phyloP scores from a whole-genome alignment of 73 alveolate species.

The Durusdinium trenchii region DNA sequence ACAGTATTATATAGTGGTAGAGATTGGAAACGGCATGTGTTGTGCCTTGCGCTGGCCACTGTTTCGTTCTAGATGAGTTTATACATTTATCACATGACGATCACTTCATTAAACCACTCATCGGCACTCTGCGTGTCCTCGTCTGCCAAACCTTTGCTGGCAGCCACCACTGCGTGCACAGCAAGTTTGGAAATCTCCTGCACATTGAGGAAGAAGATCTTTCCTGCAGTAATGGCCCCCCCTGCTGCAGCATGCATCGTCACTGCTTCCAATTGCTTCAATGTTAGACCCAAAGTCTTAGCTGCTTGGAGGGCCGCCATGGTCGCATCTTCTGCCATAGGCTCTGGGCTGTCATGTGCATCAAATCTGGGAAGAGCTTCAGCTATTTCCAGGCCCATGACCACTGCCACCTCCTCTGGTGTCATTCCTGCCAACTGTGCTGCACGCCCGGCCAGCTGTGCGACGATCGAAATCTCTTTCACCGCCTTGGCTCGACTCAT shows the following conservation, averaged over 20 bases:
- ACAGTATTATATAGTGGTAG: too few relatives aligned
- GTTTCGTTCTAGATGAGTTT: too few relatives aligned
- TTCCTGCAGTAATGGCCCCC: constrained; percentile 29
- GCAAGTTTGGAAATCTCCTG: constrained; percentile 81
- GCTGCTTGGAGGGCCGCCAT: constrained; percentile 28
- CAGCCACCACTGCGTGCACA: constrained; percentile 39
- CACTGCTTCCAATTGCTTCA: constrained; percentile 52
- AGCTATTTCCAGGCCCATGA: constrained; percentile 52
- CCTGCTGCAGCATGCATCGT: constrained; percentile 61
- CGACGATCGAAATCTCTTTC: constrained; percentile 11
- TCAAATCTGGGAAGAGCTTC: constrained; percentile 47
- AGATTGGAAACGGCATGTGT: too few relatives aligned
- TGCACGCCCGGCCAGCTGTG: constrained; percentile 79
- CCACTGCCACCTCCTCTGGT: constrained; percentile 44
- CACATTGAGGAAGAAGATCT: constrained; percentile 56
- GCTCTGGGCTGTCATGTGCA: constrained; percentile 40
- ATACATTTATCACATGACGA: too few relatives aligned
- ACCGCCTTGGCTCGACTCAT: constrained; percentile 44
- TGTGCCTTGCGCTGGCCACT: too few relatives aligned
- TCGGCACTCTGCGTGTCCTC: constrained; percentile 23
- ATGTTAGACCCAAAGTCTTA: constrained; percentile 3
- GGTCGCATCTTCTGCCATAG: constrained; percentile 56
- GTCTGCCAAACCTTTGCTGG: constrained; percentile 40
- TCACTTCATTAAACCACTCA: too few relatives aligned
- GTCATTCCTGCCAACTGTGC: constrained; percentile 86